Percentiles rank a stretch among this genome's conserved stretches.
Evolutionary conservation across 108 stramenopile genomes (phyloP).

Genomic region (Cyclotella sp.): DNA sequence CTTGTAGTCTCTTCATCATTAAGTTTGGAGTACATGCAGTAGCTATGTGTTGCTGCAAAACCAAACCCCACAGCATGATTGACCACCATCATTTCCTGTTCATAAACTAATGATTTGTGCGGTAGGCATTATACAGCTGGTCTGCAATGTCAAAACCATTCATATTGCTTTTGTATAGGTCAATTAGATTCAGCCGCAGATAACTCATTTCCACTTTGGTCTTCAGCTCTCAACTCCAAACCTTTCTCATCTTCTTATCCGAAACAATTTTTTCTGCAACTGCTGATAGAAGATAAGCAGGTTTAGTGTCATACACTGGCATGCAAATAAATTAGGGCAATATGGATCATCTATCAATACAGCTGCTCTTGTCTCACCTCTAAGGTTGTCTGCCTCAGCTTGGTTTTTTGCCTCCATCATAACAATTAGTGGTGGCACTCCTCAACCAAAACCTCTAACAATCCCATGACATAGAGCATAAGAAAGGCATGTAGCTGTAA

Average conservation of each 20-base stretch:
- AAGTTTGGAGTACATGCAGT: slow-evolving; percentile 9
- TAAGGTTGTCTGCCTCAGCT: not conserved
- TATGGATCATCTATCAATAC: slow-evolving; percentile 1
- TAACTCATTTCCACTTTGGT: not conserved
- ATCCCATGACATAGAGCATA: slow-evolving; percentile 5
- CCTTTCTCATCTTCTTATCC: slow-evolving; percentile 24
- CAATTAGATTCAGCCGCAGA: slow-evolving; percentile 30
- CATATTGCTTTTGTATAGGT: slow-evolving; percentile 43
- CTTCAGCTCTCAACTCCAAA: not conserved
- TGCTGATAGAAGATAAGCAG: slow-evolving; percentile 32
- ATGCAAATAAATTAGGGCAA: slow-evolving; percentile 24
- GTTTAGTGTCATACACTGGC: slow-evolving; percentile 35
- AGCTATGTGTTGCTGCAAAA: slow-evolving; percentile 38
- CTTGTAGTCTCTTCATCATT: slow-evolving; percentile 9
- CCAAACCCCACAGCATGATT: slow-evolving; percentile 38
- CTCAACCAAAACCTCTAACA: not conserved
- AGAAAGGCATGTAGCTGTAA: not conserved
- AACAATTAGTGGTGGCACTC: not conserved
- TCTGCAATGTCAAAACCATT: slow-evolving; percentile 32
- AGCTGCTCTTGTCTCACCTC: slow-evolving; percentile 14
- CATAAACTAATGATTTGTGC: slow-evolving; percentile 30
- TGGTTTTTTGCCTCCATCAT: not conserved
- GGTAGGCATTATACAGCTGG: slow-evolving; percentile 35
- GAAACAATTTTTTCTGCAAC: slow-evolving; percentile 25
- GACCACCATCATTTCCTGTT: slow-evolving; percentile 54